These are phyloP conservation scores for Ganoderma multipileum DNA, from an alignment of 1,284 basidiomycete genomes.

Conservation along the genomic window DNA sequence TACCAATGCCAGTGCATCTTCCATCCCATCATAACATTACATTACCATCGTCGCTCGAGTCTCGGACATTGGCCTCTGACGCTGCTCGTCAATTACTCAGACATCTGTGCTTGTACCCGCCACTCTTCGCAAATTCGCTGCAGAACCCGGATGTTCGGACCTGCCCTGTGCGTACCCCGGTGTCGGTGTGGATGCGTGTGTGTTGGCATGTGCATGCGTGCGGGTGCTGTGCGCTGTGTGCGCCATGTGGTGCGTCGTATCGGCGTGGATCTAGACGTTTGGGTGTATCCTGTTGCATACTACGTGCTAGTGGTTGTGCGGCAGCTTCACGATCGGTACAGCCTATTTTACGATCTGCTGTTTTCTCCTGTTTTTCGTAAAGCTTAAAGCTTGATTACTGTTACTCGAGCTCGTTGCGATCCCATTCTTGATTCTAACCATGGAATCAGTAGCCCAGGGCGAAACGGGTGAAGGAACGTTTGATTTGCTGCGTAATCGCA, in stretches of 20 bases:
- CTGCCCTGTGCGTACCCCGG: too few relatives aligned
- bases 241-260: too few relatives aligned
- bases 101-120: not conserved
- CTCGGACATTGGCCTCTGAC: not conserved
- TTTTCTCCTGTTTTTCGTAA: not conserved
- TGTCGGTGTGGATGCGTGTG: too few relatives aligned
- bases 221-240: too few relatives aligned
- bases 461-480: constrained; percentile 27
- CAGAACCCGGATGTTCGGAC: not conserved
- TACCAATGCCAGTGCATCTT: not conserved
- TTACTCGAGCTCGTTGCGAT: too few relatives aligned
- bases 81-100: not conserved
- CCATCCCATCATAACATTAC: not conserved
- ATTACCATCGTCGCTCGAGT: not conserved
- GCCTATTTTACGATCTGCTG: too few relatives aligned
- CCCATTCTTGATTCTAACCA: not conserved
- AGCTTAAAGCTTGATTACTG: not conserved
- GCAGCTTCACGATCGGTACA: too few relatives aligned
- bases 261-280: too few relatives aligned
- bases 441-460: not conserved
- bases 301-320: too few relatives aligned
- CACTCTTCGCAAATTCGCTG: not conserved
- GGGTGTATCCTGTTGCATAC: too few relatives aligned
- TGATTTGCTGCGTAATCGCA: constrained; percentile 34
- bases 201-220: too few relatives aligned